Base-by-base conservation (phyloP, 2,329 filamentous ascomycete genomes). In the Aciculosporium take region DNA sequence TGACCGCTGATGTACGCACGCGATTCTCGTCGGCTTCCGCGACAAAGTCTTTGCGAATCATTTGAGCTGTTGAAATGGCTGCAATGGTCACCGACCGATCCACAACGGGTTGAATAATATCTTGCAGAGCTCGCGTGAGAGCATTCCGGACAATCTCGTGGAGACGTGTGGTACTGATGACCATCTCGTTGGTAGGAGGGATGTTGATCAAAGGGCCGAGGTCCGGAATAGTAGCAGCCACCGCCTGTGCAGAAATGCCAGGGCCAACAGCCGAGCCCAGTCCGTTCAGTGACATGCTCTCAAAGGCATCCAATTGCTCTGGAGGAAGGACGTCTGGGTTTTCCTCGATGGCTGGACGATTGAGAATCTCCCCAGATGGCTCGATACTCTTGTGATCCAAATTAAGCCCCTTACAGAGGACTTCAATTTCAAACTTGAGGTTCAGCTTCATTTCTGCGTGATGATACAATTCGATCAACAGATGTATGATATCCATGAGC, bases 31-130 rank as follows among this genome's bases (percentile, higher is more conserved):
- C 87, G 3, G 81, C 77, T 55, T 98, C 93, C 41, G 88, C 93
- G 0, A 85, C 83, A 56, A 96, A 98, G 58, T 98, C 91, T 58
- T 98, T 98, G 51, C 84, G 80, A 32, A 98, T 84, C 63, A 98
- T 84, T 60, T 96, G 87, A 46, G 87, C 83, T 0, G 93, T 95
- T 3, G 89, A 94, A 45, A 98, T 96, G 1, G 89, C 89, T 35
- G 91, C 91, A 57, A 98, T 98, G 0, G 93, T 96, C 30, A 98
- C 89, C 2, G 91, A 98, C 41, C 91, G 77, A 59, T 98, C 93
- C 12, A 98, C 93, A 1, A 98, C 91, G 20, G 91, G 93, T 40
- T 89, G 86, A 46, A 98, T 96, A 42, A 98, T 98, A 55, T 98
- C 93, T 45, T 86, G 81, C 32, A 98, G 81, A 25, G 93, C 89